These are phyloP conservation scores for Wickerhamomyces mucosus DNA, from an alignment of 805 yeast species.

Conservation along the genomic window DNA sequence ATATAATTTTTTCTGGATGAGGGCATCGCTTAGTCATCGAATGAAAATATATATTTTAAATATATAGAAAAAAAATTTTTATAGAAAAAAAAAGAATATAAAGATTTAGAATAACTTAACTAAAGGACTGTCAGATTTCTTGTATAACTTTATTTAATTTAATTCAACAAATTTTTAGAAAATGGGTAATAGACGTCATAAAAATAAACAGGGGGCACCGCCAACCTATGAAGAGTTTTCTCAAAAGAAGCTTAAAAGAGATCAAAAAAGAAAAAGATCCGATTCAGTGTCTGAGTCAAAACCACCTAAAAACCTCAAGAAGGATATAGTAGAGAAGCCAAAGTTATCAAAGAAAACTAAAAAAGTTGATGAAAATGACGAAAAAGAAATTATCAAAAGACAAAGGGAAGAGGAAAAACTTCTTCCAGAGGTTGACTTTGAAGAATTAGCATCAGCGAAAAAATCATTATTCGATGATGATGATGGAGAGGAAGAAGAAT, in stretches of 20 bases:
- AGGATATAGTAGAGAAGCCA: too few species aligned
- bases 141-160: too few species aligned
- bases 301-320: slow-evolving; percentile 8
- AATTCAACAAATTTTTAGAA: too few species aligned
- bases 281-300: slow-evolving; percentile 19
- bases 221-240: slow-evolving; percentile 80
- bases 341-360: slow-evolving; percentile 9
- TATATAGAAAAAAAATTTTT: too few species aligned
- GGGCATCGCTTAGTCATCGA: too few species aligned
- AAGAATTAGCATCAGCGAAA: slow-evolving; percentile 59
- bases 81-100: too few species aligned
- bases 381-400: slow-evolving; percentile 16
- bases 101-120: too few species aligned
- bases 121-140: too few species aligned
- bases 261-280: slow-evolving; percentile 26
- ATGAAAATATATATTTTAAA: too few species aligned
- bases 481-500: slow-evolving; percentile 23
- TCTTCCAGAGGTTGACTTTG: slow-evolving; percentile 58
- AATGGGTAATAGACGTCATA: slow-evolving; percentile 87
- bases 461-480: slow-evolving; percentile 66
- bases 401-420: slow-evolving; percentile 32
- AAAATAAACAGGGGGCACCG: slow-evolving; percentile 88
- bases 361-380: slow-evolving; percentile 19
- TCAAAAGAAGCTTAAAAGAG: slow-evolving; percentile 29
- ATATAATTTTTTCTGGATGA: too few species aligned